Percentiles rank a stretch among this genome's conserved stretches.
Conservation (phyloP, 768 basidiomycete genomes). For the Auricularia sp. region DNA sequence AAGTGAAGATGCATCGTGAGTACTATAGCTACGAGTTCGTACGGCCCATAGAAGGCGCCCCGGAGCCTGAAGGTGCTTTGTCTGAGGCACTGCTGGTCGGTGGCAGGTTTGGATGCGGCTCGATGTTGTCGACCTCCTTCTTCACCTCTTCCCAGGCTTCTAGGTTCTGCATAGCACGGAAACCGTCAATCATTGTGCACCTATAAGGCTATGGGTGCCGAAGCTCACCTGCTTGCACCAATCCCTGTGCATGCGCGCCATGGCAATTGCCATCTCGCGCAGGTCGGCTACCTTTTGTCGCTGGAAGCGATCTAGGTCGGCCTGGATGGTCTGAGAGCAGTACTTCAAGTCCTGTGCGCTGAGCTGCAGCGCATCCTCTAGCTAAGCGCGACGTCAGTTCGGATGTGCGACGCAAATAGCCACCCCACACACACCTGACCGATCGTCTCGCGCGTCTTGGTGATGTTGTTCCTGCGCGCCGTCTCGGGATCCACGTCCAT, state of each 20-base stretch:
- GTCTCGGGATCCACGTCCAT: conserved; percentile 99
- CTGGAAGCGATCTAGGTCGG: conserved; percentile 95
- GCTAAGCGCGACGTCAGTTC: conserved; percentile 22
- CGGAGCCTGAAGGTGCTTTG: neutral
- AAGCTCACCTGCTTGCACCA: conserved; percentile 86
- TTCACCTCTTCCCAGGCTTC: conserved; percentile 97
- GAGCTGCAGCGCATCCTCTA: conserved; percentile 90
- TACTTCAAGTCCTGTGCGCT: conserved; percentile 93
- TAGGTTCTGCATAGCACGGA: conserved; percentile 55
- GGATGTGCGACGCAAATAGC: conserved; percentile 38
- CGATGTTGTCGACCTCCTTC: conserved; percentile 82
- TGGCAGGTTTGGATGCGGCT: conserved; percentile 74
- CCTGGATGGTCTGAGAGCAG: conserved; percentile 91
- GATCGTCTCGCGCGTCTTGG: conserved; percentile 88
- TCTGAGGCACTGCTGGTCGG: conserved; percentile 19
- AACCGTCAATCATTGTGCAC: conserved; percentile 8
- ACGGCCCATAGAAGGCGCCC: neutral
- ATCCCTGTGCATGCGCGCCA: conserved; percentile 85
- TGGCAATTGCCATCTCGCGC: conserved; percentile 83
- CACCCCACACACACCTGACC: conserved; percentile 41
- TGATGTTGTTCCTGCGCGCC: conserved; percentile 84
- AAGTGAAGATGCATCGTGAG: neutral
- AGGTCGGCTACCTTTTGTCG: conserved; percentile 97
- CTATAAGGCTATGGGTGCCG: neutral
- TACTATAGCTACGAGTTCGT: neutral